Evolutionary conservation across 2,329 filamentous ascomycete species (phyloP).

Genomic region (Botryotinia convoluta): DNA sequence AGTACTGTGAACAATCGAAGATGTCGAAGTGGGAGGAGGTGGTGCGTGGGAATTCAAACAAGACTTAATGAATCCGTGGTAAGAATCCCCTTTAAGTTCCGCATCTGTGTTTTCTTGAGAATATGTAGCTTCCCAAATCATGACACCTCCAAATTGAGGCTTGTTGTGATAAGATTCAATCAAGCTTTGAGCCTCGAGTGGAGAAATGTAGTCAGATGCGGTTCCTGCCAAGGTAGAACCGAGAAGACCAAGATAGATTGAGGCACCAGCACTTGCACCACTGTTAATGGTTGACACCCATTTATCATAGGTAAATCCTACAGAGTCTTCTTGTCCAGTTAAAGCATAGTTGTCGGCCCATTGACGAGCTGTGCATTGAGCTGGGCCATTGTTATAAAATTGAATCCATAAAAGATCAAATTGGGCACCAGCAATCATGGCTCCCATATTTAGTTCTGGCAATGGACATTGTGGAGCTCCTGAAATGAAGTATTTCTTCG

Average conservation of each 20-base stretch:
- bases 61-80: conserved; percentile 27
- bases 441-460: conserved; percentile 36
- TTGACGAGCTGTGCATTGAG: conserved; percentile 33
- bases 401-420: conserved; percentile 39
- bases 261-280: conserved; percentile 32
- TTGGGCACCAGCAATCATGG: conserved; percentile 30
- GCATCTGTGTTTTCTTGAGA: conserved; percentile 27
- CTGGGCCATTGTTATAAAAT: conserved; percentile 36
- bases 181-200: conserved; percentile 30
- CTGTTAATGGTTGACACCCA: conserved; percentile 27
- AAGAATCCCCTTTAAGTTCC: conserved; percentile 20
- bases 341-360: conserved; percentile 21
- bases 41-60: conserved; percentile 22
- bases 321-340: neutral
- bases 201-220: conserved; percentile 29
- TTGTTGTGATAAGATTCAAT: conserved; percentile 28
- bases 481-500: conserved; percentile 37
- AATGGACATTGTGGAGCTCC: conserved; percentile 38
- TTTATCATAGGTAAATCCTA: conserved; percentile 31
- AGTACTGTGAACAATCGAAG: conserved; percentile 17
- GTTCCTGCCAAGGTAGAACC: conserved; percentile 23
- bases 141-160: conserved; percentile 38
- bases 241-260: conserved; percentile 36
- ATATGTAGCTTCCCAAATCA: conserved; percentile 37
- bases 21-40: conserved; percentile 12